Conservation (phyloP, 306 rosid genomes). For the Pyrus communis region DNA sequence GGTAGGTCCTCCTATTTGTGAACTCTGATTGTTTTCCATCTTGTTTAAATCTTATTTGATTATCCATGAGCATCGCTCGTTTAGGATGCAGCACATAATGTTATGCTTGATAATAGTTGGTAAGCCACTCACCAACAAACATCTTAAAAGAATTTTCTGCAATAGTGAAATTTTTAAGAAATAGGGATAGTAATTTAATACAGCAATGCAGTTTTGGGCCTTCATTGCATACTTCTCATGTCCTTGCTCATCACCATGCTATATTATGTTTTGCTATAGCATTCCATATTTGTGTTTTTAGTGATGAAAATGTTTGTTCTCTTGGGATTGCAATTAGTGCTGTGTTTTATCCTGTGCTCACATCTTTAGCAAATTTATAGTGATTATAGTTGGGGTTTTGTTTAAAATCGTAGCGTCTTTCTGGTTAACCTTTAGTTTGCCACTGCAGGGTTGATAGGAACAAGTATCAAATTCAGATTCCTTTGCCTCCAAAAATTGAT, state of each 20-base stretch:
- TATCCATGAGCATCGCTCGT: background rate
- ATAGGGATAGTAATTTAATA: background rate
- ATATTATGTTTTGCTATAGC: background rate
- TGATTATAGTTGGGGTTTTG: background rate
- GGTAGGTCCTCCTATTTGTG: slow-evolving; percentile 46
- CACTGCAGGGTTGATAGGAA: slow-evolving; percentile 85
- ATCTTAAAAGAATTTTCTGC: background rate
- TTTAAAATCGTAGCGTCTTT: background rate
- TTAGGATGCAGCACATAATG: background rate
- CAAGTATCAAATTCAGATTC: slow-evolving; percentile 98
- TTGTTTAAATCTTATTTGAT: background rate
- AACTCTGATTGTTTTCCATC: background rate
- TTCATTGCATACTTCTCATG: background rate
- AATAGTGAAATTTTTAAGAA: background rate
- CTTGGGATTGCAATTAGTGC: background rate
- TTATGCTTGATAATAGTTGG: background rate
- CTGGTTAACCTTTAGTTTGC: slow-evolving; percentile 16
- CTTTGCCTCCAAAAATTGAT: slow-evolving; percentile 96
- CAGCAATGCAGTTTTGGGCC: background rate
- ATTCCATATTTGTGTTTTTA: background rate
- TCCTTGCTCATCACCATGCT: background rate
- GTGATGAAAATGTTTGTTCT: background rate
- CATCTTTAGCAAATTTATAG: background rate
- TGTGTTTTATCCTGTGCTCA: background rate
- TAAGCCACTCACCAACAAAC: background rate